Conservation (phyloP, 2,329 filamentous ascomycete genomes). For the Aspergillus oerlinghausenensis region DNA sequence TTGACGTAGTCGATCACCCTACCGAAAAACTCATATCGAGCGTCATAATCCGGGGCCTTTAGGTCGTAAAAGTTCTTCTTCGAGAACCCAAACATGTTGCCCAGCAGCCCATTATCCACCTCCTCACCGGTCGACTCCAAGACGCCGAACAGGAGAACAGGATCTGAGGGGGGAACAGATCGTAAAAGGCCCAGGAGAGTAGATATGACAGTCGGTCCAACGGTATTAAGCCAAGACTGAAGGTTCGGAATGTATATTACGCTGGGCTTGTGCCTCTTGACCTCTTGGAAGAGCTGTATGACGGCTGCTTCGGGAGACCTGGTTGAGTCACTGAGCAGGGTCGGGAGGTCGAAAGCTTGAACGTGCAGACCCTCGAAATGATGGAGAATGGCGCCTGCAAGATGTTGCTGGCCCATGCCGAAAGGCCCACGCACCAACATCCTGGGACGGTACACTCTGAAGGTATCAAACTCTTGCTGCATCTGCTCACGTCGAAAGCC, state of each 20-base stretch:
- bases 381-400: conserved; percentile 79
- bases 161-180: conserved; percentile 83
- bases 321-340: conserved; percentile 75
- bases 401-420: conserved; percentile 92
- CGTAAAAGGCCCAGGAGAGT: conserved; percentile 80
- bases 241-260: conserved; percentile 92
- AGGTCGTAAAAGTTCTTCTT: conserved; percentile 71
- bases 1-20: conserved; percentile 70
- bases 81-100: conserved; percentile 81
- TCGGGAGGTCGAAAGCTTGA: conserved; percentile 88
- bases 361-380: conserved; percentile 92
- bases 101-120: conserved; percentile 60
- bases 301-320: conserved; percentile 81
- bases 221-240: conserved; percentile 76
- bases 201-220: conserved; percentile 61
- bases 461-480: conserved; percentile 75
- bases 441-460: conserved; percentile 81
- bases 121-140: conserved; percentile 65
- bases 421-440: conserved; percentile 74
- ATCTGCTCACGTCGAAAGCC: conserved; percentile 81
- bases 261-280: conserved; percentile 89
- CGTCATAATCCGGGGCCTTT: conserved; percentile 55
- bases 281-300: conserved; percentile 85
- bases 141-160: conserved; percentile 81
- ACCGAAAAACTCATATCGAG: conserved; percentile 74